Conservation (phyloP, 305 asterid genomes). For the Fraxinus paxiana region DNA sequence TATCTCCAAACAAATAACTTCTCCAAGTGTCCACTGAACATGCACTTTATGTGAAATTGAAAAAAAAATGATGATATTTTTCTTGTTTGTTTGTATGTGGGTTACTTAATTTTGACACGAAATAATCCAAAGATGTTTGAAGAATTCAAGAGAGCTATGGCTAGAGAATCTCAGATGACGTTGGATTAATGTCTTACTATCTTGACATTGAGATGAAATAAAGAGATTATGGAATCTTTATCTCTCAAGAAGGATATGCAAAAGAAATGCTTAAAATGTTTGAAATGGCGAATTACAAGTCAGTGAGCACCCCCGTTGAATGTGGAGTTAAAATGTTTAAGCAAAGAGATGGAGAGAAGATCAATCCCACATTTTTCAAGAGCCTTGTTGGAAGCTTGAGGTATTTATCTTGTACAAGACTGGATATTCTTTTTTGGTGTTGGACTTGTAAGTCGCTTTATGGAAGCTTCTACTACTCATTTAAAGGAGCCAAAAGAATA, state of each 20-base stretch:
- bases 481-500: background rate
- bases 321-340: background rate
- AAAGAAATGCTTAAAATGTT: background rate
- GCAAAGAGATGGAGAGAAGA: background rate
- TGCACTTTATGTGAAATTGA: background rate
- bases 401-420: background rate
- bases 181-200: background rate
- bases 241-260: constrained; percentile 8
- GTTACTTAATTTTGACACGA: no score
- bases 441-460: background rate
- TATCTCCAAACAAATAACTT: background rate
- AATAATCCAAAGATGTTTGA: no score
- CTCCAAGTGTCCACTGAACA: background rate
- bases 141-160: background rate
- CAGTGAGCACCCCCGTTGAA: background rate
- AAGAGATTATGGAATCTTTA: background rate
- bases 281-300: background rate
- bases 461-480: background rate
- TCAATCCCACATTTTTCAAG: background rate
- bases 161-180: background rate
- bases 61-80: background rate
- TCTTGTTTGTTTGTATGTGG: background rate
- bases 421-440: background rate
- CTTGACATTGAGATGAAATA: background rate
- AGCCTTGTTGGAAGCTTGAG: background rate